A percentile compares a stretch with the other conserved stretches of the same genome.
Evolutionary conservation across 176 grass and related monocot genomes (phyloP).

Genomic region (Elaeis guineensis): DNA sequence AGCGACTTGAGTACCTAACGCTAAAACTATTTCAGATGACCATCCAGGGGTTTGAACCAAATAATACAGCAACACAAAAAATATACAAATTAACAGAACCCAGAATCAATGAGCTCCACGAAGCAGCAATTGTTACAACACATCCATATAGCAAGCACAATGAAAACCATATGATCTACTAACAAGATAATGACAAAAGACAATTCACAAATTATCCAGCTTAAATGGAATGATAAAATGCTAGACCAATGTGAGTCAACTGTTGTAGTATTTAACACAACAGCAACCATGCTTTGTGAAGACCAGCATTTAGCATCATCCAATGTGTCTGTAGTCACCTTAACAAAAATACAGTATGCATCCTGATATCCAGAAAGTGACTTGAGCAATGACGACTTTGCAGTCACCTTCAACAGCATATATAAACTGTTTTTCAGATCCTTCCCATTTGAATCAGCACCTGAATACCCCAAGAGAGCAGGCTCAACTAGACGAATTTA

Average conservation of each 20-base stretch:
- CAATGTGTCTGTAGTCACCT: conserved; percentile 33
- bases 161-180: conserved; percentile 25
- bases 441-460: conserved; percentile 20
- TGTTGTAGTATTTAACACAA: conserved; percentile 28
- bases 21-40: conserved; percentile 41
- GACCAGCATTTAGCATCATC: conserved; percentile 28
- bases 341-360: conserved; percentile 33
- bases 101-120: conserved; percentile 6
- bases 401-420: conserved; percentile 16
- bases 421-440: conserved; percentile 1
- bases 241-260: conserved; percentile 13
- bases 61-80: conserved; percentile 4
- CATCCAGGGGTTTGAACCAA: conserved; percentile 13
- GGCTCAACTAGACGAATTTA: conserved; percentile 5
- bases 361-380: conserved; percentile 26
- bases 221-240: conserved; percentile 10
- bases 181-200: conserved; percentile 23
- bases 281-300: conserved; percentile 27
- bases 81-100: conserved; percentile 18
- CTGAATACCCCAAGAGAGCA: conserved; percentile 27
- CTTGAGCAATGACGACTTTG: conserved; percentile 14
- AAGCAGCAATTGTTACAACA: conserved; percentile 1
- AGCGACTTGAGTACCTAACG: conserved; percentile 29
- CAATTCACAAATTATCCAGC: conserved; percentile 25
- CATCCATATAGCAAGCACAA: conserved; percentile 6